These are phyloP conservation scores for Fragaria ananassa DNA, from an alignment of 306 rosid species.

Conservation along the genomic window DNA sequence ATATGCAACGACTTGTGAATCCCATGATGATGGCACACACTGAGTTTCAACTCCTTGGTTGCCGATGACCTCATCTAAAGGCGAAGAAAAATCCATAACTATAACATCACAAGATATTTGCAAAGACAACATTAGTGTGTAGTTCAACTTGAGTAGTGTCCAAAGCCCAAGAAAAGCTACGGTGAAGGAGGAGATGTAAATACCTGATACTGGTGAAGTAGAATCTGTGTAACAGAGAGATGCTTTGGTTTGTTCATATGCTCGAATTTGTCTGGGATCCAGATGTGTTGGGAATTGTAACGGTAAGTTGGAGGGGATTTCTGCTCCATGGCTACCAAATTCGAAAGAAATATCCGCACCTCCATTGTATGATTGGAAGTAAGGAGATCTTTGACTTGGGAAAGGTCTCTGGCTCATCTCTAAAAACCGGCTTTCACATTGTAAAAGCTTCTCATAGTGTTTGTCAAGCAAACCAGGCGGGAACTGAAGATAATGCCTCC, in stretches of 20 bases:
- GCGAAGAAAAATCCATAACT: slow-evolving; percentile 5
- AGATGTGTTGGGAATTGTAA: background rate
- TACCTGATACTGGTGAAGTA: slow-evolving; percentile 31
- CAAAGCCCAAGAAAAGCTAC: background rate
- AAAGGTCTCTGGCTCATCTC: slow-evolving; percentile 34
- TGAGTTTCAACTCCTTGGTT: slow-evolving; percentile 18
- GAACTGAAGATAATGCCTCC: slow-evolving; percentile 42
- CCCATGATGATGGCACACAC: slow-evolving; percentile 18
- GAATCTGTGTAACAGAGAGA: slow-evolving; percentile 3
- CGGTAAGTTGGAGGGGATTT: slow-evolving; percentile 1
- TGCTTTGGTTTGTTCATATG: slow-evolving; percentile 14
- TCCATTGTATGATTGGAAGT: slow-evolving; percentile 29
- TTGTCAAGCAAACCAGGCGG: slow-evolving; percentile 43
- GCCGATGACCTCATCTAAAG: slow-evolving; percentile 8
- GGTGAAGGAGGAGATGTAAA: background rate
- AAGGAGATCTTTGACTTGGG: slow-evolving; percentile 32
- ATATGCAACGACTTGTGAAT: slow-evolving; percentile 9
- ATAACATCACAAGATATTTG: slow-evolving; percentile 10
- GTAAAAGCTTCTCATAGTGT: slow-evolving; percentile 36
- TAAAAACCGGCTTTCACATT: slow-evolving; percentile 29
- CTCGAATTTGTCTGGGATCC: slow-evolving; percentile 8
- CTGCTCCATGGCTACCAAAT: background rate
- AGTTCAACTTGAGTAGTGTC: background rate
- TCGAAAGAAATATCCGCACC: slow-evolving; percentile 5
- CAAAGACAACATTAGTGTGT: slow-evolving; percentile 6